Percentiles rank a stretch among this genome's conserved stretches.
Conservation (phyloP, 2,329 filamentous ascomycete genomes). For the Ophiostoma sp. region DNA sequence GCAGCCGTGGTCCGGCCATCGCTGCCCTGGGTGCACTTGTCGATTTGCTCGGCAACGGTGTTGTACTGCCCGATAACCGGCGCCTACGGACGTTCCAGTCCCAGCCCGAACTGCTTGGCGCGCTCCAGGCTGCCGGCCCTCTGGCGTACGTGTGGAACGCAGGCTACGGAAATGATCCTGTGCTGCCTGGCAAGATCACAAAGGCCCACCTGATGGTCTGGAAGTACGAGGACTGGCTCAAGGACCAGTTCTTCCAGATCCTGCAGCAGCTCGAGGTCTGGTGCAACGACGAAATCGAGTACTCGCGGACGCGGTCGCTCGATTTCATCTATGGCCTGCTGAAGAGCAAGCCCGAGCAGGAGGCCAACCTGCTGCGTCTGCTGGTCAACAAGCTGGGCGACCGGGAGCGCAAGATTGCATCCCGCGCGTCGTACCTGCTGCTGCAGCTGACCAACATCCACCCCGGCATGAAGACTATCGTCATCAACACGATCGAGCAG, state of each 20-base stretch:
- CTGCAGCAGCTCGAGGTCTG: constrained; percentile 86
- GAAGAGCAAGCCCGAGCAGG: constrained; percentile 94
- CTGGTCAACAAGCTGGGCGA: constrained; percentile 97
- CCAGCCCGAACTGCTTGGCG: constrained; percentile 69
- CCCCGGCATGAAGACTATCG: constrained; percentile 86
- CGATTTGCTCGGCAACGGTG: constrained; percentile 86
- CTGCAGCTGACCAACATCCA: constrained; percentile 84
- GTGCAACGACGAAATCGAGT: constrained; percentile 94
- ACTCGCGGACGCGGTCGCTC: constrained; percentile 78
- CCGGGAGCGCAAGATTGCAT: constrained; percentile 90
- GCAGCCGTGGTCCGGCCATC: constrained; percentile 86
- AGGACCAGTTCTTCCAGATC: constrained; percentile 87
- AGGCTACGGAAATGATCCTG: constrained; percentile 57
- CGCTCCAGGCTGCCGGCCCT: constrained; percentile 47
- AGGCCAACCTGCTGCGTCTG: constrained; percentile 84
- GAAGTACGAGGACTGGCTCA: constrained; percentile 94
- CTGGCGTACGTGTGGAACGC: constrained; percentile 34
- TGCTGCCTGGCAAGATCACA: constrained; percentile 67
- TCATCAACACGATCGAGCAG: constrained; percentile 78
- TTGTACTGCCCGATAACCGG: constrained; percentile 73
- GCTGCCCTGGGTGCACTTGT: constrained; percentile 89
- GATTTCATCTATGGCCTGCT: constrained; percentile 88
- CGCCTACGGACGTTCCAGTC: constrained; percentile 73
- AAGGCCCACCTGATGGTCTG: constrained; percentile 76
- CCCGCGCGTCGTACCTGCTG: constrained; percentile 86